These are phyloP conservation scores for Trebouxia sp. DNA, from an alignment of 139 green algal genomes.

Conservation along the genomic window DNA sequence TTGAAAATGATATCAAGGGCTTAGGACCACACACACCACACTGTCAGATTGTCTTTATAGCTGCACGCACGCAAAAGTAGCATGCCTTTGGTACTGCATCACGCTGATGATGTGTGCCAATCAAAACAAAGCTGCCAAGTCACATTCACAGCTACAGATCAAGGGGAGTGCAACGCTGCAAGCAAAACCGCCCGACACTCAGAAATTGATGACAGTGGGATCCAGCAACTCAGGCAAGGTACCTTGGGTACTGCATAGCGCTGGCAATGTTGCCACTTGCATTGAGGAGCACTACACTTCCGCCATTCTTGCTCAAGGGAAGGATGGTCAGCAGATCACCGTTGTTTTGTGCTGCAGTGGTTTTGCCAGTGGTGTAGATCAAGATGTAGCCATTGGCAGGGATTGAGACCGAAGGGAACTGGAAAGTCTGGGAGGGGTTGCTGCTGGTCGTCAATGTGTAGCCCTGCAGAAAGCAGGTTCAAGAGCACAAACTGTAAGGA, in stretches of 20 bases:
- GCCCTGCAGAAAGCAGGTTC: neutral
- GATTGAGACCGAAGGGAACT: neutral
- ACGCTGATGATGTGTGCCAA: too few species aligned
- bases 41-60: too few species aligned
- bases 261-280: conserved; percentile 13
- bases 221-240: neutral
- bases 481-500: neutral
- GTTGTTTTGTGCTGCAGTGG: neutral
- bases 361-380: neutral
- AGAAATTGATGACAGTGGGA: neutral
- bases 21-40: too few species aligned
- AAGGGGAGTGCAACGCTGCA: neutral
- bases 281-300: conserved; percentile 37
- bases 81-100: too few species aligned
- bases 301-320: conserved; percentile 33
- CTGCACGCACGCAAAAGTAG: too few species aligned
- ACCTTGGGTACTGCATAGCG: conserved; percentile 38
- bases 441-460: neutral
- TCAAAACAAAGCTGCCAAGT: neutral
- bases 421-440: neutral
- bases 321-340: conserved; percentile 30
- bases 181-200: neutral
- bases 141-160: neutral
- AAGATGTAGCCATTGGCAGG: neutral
- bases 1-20: too few species aligned